Evolutionary conservation across 345 rosid species (phyloP).

Genomic region (Dovyalis caffra): DNA sequence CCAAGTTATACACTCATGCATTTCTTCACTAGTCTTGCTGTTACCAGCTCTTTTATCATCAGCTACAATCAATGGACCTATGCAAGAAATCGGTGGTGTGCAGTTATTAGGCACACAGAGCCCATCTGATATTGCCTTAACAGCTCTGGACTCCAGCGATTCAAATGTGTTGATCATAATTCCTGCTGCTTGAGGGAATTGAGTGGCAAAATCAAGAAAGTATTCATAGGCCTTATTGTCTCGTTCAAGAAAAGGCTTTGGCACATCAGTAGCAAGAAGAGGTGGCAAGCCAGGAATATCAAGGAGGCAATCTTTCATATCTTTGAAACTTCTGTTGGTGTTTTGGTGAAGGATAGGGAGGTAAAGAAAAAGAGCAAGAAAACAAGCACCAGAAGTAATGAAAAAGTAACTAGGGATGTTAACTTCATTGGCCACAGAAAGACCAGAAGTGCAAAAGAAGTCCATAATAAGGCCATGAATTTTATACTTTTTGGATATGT

Average conservation of each 20-base stretch:
- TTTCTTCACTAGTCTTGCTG: neutral
- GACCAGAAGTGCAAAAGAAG: slow-evolving; percentile 19
- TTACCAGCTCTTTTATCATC: neutral
- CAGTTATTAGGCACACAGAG: slow-evolving; percentile 24
- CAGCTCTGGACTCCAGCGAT: slow-evolving; percentile 41
- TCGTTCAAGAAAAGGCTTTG: slow-evolving; percentile 17
- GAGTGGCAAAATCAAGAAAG: slow-evolving; percentile 5
- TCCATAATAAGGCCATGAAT: slow-evolving; percentile 25
- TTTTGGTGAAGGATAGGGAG: slow-evolving; percentile 10
- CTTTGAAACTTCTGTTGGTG: slow-evolving; percentile 13
- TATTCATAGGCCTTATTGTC: neutral
- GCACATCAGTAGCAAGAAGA: slow-evolving; percentile 16
- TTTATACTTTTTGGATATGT: neutral
- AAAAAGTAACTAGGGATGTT: slow-evolving; percentile 20
- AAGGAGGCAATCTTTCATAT: neutral
- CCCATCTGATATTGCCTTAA: slow-evolving; percentile 42
- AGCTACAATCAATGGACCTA: slow-evolving; percentile 50
- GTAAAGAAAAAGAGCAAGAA: slow-evolving; percentile 10
- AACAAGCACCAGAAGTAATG: slow-evolving; percentile 4
- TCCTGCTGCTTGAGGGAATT: slow-evolving; percentile 24
- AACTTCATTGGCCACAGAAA: slow-evolving; percentile 9
- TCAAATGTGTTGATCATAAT: slow-evolving; percentile 55
- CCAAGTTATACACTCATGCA: slow-evolving; percentile 39
- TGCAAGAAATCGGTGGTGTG: slow-evolving; percentile 41
- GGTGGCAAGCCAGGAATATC: slow-evolving; percentile 30